phyloP scores from a whole-genome alignment of 345 rosid species.

The Citrus australasica region DNA sequence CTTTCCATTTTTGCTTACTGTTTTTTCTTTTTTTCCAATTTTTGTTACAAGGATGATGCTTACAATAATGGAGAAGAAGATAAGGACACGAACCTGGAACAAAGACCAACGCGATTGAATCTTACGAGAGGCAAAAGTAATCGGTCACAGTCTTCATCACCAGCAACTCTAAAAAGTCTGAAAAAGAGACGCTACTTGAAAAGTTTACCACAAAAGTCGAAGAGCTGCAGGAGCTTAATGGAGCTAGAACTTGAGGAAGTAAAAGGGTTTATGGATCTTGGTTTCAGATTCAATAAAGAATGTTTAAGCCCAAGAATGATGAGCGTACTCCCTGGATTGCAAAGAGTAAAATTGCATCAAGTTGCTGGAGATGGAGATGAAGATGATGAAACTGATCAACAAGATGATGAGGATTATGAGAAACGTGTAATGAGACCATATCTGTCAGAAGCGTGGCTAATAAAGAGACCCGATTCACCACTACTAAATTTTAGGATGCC shows the following conservation, averaged over 20 bases:
- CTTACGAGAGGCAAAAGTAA: not conserved
- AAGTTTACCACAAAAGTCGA: constrained; percentile 28
- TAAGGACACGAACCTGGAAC: constrained; percentile 2
- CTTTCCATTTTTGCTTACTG: not conserved
- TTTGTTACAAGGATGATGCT: constrained; percentile 19
- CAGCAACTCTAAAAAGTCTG: constrained; percentile 17
- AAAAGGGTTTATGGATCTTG: constrained; percentile 67
- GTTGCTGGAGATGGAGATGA: not conserved
- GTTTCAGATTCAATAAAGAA: constrained; percentile 55
- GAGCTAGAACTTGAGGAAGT: constrained; percentile 69
- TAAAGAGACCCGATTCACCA: constrained; percentile 53
- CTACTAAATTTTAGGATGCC: constrained; percentile 40
- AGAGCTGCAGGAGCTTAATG: constrained; percentile 38
- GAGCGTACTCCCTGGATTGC: constrained; percentile 54
- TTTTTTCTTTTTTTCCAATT: not conserved
- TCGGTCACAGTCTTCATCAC: constrained; percentile 43
- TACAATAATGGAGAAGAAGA: constrained; percentile 4
- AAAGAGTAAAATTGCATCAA: constrained; percentile 28
- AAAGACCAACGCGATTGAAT: constrained; percentile 35
- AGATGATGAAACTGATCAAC: not conserved
- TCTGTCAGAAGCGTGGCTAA: constrained; percentile 69
- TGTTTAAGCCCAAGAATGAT: constrained; percentile 41
- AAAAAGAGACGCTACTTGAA: not conserved
- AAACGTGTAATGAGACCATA: constrained; percentile 40
- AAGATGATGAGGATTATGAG: constrained; percentile 26